Evolutionary conservation across 345 rosid genomes (phyloP).

Genomic region (Hevea brasiliensis): DNA sequence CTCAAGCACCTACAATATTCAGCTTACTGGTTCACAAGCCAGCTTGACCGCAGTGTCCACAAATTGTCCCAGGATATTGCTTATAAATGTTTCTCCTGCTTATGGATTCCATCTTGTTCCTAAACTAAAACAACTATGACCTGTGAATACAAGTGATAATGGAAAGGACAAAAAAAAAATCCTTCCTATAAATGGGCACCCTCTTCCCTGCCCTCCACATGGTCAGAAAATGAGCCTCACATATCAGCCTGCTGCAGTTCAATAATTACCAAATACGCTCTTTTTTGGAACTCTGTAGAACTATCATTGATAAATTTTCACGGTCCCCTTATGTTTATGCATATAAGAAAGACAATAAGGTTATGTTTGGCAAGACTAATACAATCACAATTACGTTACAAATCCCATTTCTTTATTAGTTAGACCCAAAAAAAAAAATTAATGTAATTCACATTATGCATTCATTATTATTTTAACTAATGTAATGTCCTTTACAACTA

Average conservation of each 20-base stretch:
- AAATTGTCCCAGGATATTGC: background rate
- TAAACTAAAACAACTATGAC: background rate
- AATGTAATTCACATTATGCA: too few relatives aligned
- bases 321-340: background rate
- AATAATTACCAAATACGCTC: background rate
- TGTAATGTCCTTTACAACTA: background rate
- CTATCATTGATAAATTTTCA: background rate
- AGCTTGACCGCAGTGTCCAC: too few relatives aligned
- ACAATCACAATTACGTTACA: too few relatives aligned
- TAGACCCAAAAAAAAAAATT: background rate
- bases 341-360: background rate
- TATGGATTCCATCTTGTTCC: background rate
- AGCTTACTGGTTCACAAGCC: too few relatives aligned
- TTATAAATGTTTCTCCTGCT: conserved; percentile 2
- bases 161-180: background rate
- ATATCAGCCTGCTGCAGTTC: background rate
- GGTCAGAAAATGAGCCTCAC: background rate
- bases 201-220: background rate
- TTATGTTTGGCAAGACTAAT: background rate
- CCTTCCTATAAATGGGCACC: background rate
- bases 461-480: background rate
- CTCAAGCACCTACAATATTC: too few relatives aligned
- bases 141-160: background rate
- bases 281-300: background rate
- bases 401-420: background rate